Percentiles rank a stretch among this genome's conserved stretches.
phyloP scores from a whole-genome alignment of 176 grass and related monocot species.

The Cymbopogon citratus region DNA sequence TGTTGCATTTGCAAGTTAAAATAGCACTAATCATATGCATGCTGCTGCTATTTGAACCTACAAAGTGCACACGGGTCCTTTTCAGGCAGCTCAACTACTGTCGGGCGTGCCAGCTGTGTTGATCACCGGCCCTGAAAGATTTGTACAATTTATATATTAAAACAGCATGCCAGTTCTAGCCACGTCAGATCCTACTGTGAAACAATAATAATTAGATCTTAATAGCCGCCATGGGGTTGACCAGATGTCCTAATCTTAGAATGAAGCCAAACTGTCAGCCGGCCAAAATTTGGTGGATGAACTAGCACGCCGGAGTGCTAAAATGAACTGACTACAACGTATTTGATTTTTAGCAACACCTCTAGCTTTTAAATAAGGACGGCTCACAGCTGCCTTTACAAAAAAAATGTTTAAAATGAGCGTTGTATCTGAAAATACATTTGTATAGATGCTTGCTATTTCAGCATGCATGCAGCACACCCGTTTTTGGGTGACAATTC shows the following conservation, averaged over 20 bases:
- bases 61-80: conserved; percentile 12
- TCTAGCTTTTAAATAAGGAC: not conserved
- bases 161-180: not conserved
- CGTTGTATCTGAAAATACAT: no score
- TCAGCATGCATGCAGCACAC: no score
- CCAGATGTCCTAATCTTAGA: not conserved
- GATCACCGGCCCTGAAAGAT: not conserved
- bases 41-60: not conserved
- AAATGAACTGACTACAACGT: no score
- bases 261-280: not conserved
- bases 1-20: not conserved
- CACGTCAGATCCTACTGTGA: conserved; percentile 2
- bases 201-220: not conserved
- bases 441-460: no score
- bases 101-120: conserved; percentile 26
- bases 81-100: conserved; percentile 6
- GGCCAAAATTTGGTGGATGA: not conserved
- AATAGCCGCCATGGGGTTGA: not conserved
- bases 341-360: no score
- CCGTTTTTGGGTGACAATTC: no score
- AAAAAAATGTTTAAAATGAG: no score
- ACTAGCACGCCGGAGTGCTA: not conserved
- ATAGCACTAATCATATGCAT: not conserved
- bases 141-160: not conserved
- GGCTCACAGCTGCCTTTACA: no score